These are phyloP conservation scores for Lablab purpureus DNA, from an alignment of 306 rosid species.

Conservation along the genomic window DNA sequence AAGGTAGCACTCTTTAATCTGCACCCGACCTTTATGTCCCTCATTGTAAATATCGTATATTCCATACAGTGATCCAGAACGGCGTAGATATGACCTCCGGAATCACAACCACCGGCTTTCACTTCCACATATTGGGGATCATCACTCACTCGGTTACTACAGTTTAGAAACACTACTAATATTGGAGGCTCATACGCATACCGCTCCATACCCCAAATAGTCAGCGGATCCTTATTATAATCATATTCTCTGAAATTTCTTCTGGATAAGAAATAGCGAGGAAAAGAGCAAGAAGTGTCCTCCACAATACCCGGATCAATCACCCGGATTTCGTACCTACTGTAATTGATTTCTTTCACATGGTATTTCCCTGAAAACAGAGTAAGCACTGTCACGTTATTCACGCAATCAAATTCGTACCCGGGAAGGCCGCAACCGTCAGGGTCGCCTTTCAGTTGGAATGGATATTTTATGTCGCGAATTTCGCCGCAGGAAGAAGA, in stretches of 20 bases:
- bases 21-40: neutral
- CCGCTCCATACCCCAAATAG: no score
- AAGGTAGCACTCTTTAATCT: neutral
- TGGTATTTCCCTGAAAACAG: neutral
- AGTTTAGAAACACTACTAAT: neutral
- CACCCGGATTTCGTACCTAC: rapidly evolving
- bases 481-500: neutral
- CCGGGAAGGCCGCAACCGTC: neutral
- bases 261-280: no score
- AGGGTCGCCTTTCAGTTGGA: constrained; percentile 7
- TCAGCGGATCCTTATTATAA: no score
- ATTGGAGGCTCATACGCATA: no score
- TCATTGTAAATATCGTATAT: no score
- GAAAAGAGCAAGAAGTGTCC: neutral
- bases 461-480: neutral
- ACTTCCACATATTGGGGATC: neutral
- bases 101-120: neutral
- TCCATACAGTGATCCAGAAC: no score
- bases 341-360: neutral
- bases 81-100: neutral
- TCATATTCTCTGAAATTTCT: no score
- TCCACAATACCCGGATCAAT: neutral
- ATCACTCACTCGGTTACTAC: neutral
- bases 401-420: constrained; percentile 34
- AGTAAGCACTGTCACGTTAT: neutral